Evolutionary conservation across 1,139 yeast genomes (phyloP).

Genomic region (Scheffersomyces titani): DNA sequence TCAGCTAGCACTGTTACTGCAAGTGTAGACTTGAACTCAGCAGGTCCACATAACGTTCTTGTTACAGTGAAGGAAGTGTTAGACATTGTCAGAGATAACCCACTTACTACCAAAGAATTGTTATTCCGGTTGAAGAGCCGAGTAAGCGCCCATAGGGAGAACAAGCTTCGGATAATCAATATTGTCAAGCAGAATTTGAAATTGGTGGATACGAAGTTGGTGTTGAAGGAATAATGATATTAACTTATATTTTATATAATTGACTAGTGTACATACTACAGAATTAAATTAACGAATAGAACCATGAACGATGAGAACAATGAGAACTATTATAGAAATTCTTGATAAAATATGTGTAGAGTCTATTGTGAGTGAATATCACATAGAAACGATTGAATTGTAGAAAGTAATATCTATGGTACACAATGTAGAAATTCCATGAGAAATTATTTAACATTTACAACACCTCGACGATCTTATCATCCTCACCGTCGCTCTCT

Average conservation of each 20-base stretch:
- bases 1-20: no score
- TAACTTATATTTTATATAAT: neutral
- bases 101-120: conserved; percentile 67
- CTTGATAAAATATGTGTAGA: no score
- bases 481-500: conserved; percentile 34
- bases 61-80: conserved; percentile 76
- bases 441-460: conserved; percentile 13
- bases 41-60: conserved; percentile 44
- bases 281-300: neutral
- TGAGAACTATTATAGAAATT: no score
- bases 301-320: neutral
- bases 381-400: no score
- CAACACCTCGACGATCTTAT: conserved; percentile 54
- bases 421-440: neutral
- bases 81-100: conserved; percentile 59
- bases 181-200: conserved; percentile 70
- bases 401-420: neutral
- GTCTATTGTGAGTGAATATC: no score
- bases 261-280: neutral
- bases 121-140: conserved; percentile 62
- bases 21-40: conserved; percentile 29
- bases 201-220: conserved; percentile 66
- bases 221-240: conserved; percentile 44
- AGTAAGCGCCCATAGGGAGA: conserved; percentile 68
- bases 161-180: conserved; percentile 64